A percentile compares a stretch with the other conserved stretches of the same genome.
Evolutionary conservation across 2,329 filamentous ascomycete genomes (phyloP).

Genomic region (Venturia nashicola): DNA sequence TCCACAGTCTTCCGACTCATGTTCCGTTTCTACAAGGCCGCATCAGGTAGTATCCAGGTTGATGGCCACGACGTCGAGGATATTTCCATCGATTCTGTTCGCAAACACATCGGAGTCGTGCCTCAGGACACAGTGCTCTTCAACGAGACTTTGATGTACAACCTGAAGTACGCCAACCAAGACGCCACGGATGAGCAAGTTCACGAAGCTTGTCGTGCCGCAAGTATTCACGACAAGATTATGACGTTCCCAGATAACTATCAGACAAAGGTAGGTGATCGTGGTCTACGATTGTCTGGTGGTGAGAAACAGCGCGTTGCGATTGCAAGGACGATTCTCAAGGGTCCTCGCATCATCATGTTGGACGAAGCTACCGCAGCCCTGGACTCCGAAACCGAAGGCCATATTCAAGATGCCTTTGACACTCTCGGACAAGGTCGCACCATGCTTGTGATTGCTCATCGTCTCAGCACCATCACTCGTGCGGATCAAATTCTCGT

Average conservation of each 20-base stretch:
- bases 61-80: slow-evolving; percentile 77
- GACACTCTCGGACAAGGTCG: slow-evolving; percentile 70
- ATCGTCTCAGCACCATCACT: slow-evolving; percentile 44
- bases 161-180: slow-evolving; percentile 79
- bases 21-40: slow-evolving; percentile 90
- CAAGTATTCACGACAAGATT: slow-evolving; percentile 88
- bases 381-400: slow-evolving; percentile 81
- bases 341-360: slow-evolving; percentile 83
- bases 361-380: slow-evolving; percentile 89
- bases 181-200: slow-evolving; percentile 70
- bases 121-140: slow-evolving; percentile 94
- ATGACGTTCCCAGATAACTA: slow-evolving; percentile 80
- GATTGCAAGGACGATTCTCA: slow-evolving; percentile 85
- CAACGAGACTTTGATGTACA: slow-evolving; percentile 92
- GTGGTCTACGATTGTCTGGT: slow-evolving; percentile 73
- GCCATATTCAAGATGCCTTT: slow-evolving; percentile 82
- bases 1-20: slow-evolving; percentile 92
- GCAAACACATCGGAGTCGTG: slow-evolving; percentile 85
- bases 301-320: slow-evolving; percentile 91
- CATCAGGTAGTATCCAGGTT: slow-evolving; percentile 67
- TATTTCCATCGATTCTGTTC: slow-evolving; percentile 85
- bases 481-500: slow-evolving; percentile 45
- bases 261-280: slow-evolving; percentile 80
- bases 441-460: slow-evolving; percentile 91
- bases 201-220: slow-evolving; percentile 68